phyloP scores from a whole-genome alignment of 331 rosid species.

The Pyrus hybrid region DNA sequence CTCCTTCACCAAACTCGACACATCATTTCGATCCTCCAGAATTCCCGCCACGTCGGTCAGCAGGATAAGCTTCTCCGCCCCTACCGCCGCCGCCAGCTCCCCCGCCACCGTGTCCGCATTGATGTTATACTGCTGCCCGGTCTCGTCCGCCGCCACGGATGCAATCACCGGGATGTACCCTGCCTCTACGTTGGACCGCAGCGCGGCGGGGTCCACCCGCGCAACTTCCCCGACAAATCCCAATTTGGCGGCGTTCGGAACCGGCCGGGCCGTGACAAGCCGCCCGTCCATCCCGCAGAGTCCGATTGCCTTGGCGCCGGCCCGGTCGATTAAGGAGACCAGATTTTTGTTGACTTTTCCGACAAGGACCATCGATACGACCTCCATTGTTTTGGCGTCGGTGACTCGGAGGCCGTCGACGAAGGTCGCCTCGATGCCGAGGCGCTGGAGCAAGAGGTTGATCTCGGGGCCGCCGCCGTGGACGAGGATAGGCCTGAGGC shows the following conservation, averaged over 20 bases:
- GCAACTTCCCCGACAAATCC: constrained; percentile 84
- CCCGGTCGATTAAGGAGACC: constrained; percentile 65
- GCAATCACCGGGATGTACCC: constrained; percentile 77
- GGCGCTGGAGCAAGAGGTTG: constrained; percentile 76
- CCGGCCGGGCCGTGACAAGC: constrained; percentile 66
- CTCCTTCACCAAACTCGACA: constrained; percentile 60
- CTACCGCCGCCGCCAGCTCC: constrained; percentile 76
- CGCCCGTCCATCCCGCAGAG: constrained; percentile 82
- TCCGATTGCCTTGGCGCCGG: constrained; percentile 83
- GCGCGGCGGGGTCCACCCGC: constrained; percentile 47
- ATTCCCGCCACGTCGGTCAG: constrained; percentile 86
- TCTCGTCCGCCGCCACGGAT: constrained; percentile 72
- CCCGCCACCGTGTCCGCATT: constrained; percentile 90
- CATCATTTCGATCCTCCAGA: constrained; percentile 44
- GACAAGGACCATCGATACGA: constrained; percentile 85
- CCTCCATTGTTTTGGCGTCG: constrained; percentile 76
- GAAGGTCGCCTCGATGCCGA: constrained; percentile 65
- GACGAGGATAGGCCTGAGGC: constrained; percentile 72
- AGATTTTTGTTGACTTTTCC: constrained; percentile 74
- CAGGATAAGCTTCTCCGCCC: constrained; percentile 82
- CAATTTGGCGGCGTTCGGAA: constrained; percentile 50
- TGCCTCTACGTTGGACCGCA: constrained; percentile 47
- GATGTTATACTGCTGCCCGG: constrained; percentile 74
- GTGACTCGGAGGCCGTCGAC: constrained; percentile 89
- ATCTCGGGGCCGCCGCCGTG: constrained; percentile 97